These are phyloP conservation scores for Claviceps pazoutovae DNA, from an alignment of 2,329 filamentous ascomycete genomes.

Conservation along the genomic window DNA sequence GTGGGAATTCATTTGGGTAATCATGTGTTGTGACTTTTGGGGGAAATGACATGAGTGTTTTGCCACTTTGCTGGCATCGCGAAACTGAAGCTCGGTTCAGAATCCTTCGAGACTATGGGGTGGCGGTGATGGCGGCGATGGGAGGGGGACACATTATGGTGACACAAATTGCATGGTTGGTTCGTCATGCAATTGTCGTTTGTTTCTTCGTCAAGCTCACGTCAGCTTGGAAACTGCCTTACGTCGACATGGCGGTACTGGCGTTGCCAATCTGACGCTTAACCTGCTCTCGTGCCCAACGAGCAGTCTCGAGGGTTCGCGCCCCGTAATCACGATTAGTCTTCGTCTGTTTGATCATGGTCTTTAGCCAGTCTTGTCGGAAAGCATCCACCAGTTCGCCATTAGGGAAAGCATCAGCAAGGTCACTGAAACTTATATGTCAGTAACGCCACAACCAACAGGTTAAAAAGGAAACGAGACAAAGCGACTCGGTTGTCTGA, in stretches of 20 bases:
- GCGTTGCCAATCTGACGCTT: constrained; percentile 65
- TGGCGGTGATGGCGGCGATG: background rate
- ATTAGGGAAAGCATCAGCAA: constrained; percentile 84
- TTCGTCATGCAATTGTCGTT: background rate
- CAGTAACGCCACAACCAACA: background rate
- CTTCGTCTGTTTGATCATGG: constrained; percentile 84
- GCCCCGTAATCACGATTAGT: constrained; percentile 73
- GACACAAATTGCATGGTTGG: constrained; percentile 1
- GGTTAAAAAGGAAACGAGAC: background rate
- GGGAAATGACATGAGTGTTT: constrained; percentile 4
- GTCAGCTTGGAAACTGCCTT: constrained; percentile 24
- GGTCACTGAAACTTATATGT: constrained; percentile 48
- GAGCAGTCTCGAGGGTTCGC: constrained; percentile 84
- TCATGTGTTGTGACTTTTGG: constrained; percentile 12
- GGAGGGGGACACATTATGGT: background rate
- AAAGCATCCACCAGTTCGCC: constrained; percentile 76
- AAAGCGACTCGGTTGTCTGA: background rate
- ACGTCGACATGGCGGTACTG: constrained; percentile 33
- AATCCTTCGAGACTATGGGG: background rate
- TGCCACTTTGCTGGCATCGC: background rate
- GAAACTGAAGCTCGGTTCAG: background rate
- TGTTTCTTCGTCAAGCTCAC: background rate
- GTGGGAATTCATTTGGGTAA: constrained; percentile 22
- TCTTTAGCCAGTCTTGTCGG: constrained; percentile 80
- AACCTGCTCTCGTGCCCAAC: constrained; percentile 94